phyloP scores from a whole-genome alignment of 495 filamentous ascomycete genomes.

The Aspergillus biplanus region DNA sequence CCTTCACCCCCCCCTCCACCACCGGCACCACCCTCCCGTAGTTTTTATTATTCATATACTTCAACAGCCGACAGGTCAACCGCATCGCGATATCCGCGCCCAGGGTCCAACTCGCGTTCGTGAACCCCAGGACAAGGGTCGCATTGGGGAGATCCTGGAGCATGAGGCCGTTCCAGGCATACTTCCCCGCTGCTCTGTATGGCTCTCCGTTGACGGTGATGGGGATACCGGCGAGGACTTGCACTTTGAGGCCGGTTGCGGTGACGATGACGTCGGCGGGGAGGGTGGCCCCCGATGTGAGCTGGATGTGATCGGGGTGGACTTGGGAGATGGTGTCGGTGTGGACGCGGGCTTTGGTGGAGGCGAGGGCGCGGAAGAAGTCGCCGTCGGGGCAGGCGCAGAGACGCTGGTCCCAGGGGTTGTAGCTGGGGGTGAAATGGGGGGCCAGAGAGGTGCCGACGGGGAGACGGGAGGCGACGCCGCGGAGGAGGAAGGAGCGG shows the following conservation, averaged over 20 bases:
- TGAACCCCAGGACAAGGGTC: constrained; percentile 50
- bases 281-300: constrained; percentile 56
- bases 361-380: constrained; percentile 64
- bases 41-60: constrained; percentile 1
- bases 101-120: constrained; percentile 53
- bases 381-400: constrained; percentile 72
- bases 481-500: constrained; percentile 36
- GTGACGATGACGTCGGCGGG: constrained; percentile 69
- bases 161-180: constrained; percentile 53
- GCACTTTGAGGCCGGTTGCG: constrained; percentile 64
- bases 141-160: constrained; percentile 54
- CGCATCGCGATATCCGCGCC: constrained; percentile 43
- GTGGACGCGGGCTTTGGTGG: constrained; percentile 61
- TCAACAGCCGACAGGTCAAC: constrained; percentile 3
- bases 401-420: constrained; percentile 69
- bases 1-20: neutral
- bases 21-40: neutral
- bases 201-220: constrained; percentile 51
- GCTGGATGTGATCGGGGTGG: constrained; percentile 56
- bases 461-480: constrained; percentile 51
- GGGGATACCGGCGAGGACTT: constrained; percentile 44
- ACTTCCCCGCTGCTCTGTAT: constrained; percentile 32
- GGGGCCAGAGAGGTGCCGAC: constrained; percentile 54
- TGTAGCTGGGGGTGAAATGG: constrained; percentile 68
- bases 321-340: constrained; percentile 70